phyloP scores from a whole-genome alignment of 768 basidiomycete species.

The Suillus subalutaceus region DNA sequence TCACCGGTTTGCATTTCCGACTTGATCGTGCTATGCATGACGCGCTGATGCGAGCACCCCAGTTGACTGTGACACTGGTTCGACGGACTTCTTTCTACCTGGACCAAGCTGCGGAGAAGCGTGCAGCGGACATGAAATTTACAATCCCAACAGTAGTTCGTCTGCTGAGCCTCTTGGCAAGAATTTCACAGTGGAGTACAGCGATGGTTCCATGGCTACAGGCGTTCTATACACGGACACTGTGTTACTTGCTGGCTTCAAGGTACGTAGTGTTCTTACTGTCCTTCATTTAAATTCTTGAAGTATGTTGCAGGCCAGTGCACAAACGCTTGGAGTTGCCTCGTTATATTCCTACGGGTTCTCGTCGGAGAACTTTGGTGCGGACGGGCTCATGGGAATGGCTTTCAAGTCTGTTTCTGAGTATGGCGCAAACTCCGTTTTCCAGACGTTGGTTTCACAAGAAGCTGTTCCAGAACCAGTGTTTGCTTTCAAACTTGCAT shows the following conservation, averaged over 20 bases:
- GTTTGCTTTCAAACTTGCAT: conserved; percentile 45
- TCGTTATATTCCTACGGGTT: conserved; percentile 21
- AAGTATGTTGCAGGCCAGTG: conserved; percentile 24
- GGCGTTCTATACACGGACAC: conserved; percentile 44
- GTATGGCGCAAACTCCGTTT: conserved; percentile 38
- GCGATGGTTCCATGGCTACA: conserved; percentile 43
- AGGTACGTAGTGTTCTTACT: conserved; percentile 20
- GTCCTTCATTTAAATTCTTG: conserved; percentile 9
- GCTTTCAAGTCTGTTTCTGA: conserved; percentile 41
- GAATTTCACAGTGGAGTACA: conserved; percentile 42
- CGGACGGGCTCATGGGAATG: conserved; percentile 45
- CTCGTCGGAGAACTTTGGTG: conserved; percentile 15
- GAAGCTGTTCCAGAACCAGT: conserved; percentile 33
- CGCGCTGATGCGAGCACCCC: not conserved
- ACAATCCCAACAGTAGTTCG: conserved; percentile 36
- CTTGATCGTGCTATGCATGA: not conserved
- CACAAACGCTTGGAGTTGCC: conserved; percentile 28
- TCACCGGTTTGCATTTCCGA: conserved; percentile 20
- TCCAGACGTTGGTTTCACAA: conserved; percentile 47
- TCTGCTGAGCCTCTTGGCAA: conserved; percentile 27
- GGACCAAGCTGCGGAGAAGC: conserved; percentile 25
- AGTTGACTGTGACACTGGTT: conserved; percentile 41
- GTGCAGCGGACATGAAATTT: conserved; percentile 39
- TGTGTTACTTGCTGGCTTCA: conserved; percentile 39
- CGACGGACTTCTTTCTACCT: conserved; percentile 38